phyloP scores from a whole-genome alignment of 106 monocot species.

The Dioscorea dumetorum region DNA sequence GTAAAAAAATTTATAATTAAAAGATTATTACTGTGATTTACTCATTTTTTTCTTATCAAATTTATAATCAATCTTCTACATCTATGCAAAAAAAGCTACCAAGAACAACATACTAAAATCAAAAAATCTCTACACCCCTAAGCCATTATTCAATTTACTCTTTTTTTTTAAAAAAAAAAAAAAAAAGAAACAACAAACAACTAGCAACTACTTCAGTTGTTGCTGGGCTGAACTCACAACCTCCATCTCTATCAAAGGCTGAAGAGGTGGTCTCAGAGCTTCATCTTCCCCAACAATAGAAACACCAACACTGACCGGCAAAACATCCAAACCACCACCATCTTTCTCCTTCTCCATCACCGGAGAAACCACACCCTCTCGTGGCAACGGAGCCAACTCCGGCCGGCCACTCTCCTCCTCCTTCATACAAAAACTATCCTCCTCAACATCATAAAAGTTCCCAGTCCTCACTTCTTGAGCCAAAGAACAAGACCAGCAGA shows the following conservation, averaged over 20 bases:
- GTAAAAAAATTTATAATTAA: too few species aligned
- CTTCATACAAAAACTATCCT: slow-evolving; percentile 11
- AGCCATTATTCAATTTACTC: too few species aligned
- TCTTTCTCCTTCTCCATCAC: too few species aligned
- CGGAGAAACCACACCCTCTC: slow-evolving; percentile 7
- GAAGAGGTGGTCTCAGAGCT: slow-evolving; percentile 6
- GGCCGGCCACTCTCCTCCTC: not conserved
- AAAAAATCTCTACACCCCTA: too few species aligned
- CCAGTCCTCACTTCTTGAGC: slow-evolving; percentile 70
- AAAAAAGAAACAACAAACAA: not conserved
- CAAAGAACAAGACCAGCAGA: slow-evolving; percentile 52
- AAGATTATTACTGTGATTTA: too few species aligned
- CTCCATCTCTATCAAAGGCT: not conserved
- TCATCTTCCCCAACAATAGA: not conserved
- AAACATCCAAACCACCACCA: too few species aligned
- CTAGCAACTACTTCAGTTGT: not conserved
- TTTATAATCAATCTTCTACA: too few species aligned
- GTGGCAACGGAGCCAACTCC: slow-evolving; percentile 4
- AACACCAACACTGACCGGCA: not conserved
- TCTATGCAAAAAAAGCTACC: too few species aligned
- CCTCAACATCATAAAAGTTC: slow-evolving; percentile 43
- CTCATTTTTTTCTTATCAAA: too few species aligned
- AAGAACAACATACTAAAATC: too few species aligned
- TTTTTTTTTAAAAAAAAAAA: not conserved
- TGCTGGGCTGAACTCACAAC: not conserved